Evolutionary conservation across 306 rosid species (phyloP), one percentile per base, ranked within the genome.

Genomic region (Sphenostylis stenocarpa): DNA sequence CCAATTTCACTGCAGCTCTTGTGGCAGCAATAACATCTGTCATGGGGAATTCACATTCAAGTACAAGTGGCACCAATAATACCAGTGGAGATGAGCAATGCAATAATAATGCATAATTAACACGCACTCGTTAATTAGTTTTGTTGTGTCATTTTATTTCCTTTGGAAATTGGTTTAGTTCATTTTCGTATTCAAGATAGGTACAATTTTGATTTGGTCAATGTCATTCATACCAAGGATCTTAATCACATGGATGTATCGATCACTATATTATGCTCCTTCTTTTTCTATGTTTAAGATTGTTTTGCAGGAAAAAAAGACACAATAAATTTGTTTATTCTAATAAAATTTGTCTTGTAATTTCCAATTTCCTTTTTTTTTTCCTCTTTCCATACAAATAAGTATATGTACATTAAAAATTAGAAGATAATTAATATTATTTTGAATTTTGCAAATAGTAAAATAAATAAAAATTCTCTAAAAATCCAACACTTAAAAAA

Each of bases 1-100:
- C 96, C 0, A 87, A 82, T 57, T 88, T 88, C 82, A 84, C 91
- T 23, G 85, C 88, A 28, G 90, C 88, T 77, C 86, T 91, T 19
- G 90, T 81, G 33, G 86, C 96, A 0, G 96, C 91, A 26, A 51
- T 91, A 41, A 78, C 91, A 17, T 82, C 91, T 41, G 34, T 91
- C 72, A 75, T 91, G 14, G 88, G 81, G 9, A 81, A 49, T 80
- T 70, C 72, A 65, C 84, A 80, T 33, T 69, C 82, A 47, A 85
- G 62, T 61, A 70, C 53, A 66, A 74, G 21, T 56, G 80, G 36
- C 41, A 49, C 52, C 44, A 60, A 15, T 47, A 63, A 52, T 58
- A 8, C 63, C 15, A 24, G 41, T 21, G 77, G 79, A 33, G 70
- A 81, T 67, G 66, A 70, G 44, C 48, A 70, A 26, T 63, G 72